phyloP scores from a whole-genome alignment of 2,329 filamentous ascomycete genomes.

The Colletotrichum magnum region DNA sequence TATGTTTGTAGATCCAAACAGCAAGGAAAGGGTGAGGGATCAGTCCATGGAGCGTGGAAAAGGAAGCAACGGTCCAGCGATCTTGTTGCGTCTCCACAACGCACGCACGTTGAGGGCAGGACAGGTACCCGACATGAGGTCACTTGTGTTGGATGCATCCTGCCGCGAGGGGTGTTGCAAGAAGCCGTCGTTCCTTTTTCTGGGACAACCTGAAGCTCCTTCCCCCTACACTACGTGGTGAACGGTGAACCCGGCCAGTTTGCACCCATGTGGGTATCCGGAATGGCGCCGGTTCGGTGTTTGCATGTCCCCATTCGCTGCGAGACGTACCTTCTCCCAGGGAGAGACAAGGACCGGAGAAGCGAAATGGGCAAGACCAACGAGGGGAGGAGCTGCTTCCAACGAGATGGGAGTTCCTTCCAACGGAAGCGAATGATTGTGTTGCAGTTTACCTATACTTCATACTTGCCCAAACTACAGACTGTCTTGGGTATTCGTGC shows the following conservation, averaged over 20 bases:
- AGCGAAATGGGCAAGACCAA: slow-evolving; percentile 14
- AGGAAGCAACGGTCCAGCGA: background rate
- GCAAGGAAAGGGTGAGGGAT: background rate
- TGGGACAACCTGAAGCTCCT: slow-evolving; percentile 23
- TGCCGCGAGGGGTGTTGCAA: slow-evolving; percentile 1
- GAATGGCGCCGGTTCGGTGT: background rate
- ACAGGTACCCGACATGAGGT: no score
- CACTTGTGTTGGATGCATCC: no score
- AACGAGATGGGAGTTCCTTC: background rate
- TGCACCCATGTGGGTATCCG: slow-evolving; percentile 24
- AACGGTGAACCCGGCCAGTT: slow-evolving; percentile 8
- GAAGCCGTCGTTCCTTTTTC: slow-evolving; percentile 24
- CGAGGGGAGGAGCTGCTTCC: background rate
- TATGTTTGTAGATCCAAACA: no score
- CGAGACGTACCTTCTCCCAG: slow-evolving; percentile 1
- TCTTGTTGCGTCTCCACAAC: background rate
- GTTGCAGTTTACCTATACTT: no score
- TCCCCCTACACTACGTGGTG: background rate
- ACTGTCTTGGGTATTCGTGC: no score
- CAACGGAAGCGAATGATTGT: no score
- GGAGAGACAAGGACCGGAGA: slow-evolving; percentile 15
- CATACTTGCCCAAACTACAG: no score
- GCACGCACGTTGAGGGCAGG: no score
- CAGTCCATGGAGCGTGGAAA: background rate
- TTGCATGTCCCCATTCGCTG: slow-evolving; percentile 7